These are phyloP conservation scores for Fusarium longipes DNA, from an alignment of 2,329 filamentous ascomycete species.

Conservation along the genomic window DNA sequence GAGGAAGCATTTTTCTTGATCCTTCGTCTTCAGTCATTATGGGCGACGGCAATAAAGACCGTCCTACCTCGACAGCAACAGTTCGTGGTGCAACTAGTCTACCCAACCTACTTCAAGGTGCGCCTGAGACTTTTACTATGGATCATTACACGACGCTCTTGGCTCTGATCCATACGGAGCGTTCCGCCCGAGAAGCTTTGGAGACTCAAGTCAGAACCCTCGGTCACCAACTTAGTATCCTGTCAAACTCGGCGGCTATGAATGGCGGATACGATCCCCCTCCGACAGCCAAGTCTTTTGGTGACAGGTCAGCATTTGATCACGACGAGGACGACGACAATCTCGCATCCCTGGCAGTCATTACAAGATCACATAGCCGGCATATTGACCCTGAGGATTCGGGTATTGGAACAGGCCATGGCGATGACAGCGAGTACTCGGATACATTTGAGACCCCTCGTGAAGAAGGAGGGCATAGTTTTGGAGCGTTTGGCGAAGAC, in stretches of 20 bases:
- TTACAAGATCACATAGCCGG: constrained; percentile 29
- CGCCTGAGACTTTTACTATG: constrained; percentile 49
- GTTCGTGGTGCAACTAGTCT: constrained; percentile 61
- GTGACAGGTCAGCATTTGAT: constrained; percentile 56
- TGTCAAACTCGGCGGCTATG: constrained; percentile 53
- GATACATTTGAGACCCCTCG: constrained; percentile 65
- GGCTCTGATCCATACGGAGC: constrained; percentile 67
- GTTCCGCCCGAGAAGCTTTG: constrained; percentile 64
- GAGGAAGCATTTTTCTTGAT: constrained; percentile 58
- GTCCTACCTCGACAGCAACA: constrained; percentile 60
- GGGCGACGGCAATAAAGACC: constrained; percentile 33
- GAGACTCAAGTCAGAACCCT: constrained; percentile 68
- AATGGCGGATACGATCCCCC: constrained; percentile 46
- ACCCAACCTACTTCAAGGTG: constrained; percentile 54
- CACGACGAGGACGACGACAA: constrained; percentile 57
- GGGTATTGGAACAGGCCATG: constrained; percentile 51
- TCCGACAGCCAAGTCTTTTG: constrained; percentile 52
- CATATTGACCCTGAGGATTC: constrained; percentile 51
- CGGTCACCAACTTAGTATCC: constrained; percentile 60
- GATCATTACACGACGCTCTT: constrained; percentile 64
- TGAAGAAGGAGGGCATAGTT: constrained; percentile 57
- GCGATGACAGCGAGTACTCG: constrained; percentile 57
- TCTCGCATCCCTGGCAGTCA: constrained; percentile 33
- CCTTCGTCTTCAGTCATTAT: constrained; percentile 7
- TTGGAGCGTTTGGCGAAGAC: constrained; percentile 58